These are phyloP conservation scores for Hydnomerulius pinastri DNA, from an alignment of 768 basidiomycete species.

Conservation along the genomic window DNA sequence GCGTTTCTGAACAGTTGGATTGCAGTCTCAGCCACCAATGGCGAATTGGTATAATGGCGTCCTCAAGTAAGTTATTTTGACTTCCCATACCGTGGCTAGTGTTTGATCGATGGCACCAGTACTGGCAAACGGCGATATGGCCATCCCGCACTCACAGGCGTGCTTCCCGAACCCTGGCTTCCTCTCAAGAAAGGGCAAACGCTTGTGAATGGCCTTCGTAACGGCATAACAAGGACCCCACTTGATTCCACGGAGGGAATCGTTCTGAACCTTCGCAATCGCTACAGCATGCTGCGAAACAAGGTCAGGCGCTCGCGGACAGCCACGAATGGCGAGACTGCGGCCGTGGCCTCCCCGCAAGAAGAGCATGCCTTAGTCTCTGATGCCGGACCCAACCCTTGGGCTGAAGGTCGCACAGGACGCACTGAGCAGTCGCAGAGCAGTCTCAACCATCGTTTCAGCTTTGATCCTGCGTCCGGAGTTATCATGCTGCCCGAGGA, in stretches of 20 bases:
- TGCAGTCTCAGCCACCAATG: conserved; percentile 94
- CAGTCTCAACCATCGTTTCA: conserved; percentile 59
- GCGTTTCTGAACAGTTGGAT: conserved; percentile 11
- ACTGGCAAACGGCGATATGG: conserved; percentile 95
- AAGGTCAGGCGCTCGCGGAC: conserved; percentile 19
- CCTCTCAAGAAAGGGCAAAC: conserved; percentile 84
- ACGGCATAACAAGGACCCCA: conserved; percentile 36
- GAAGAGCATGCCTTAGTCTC: conserved; percentile 25
- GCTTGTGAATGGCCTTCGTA: conserved; percentile 54
- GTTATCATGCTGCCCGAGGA: conserved; percentile 87
- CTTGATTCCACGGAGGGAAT: conserved; percentile 62
- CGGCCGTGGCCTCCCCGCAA: background rate
- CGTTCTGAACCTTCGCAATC: conserved; percentile 78
- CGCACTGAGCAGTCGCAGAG: conserved; percentile 23
- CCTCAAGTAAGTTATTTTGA: conserved; percentile 61
- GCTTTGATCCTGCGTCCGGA: conserved; percentile 84
- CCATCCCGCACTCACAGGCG: conserved; percentile 92
- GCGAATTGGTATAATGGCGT: conserved; percentile 93
- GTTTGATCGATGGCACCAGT: conserved; percentile 40
- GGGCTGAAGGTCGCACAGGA: conserved; percentile 47
- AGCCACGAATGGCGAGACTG: conserved; percentile 8
- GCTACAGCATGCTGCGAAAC: conserved; percentile 55
- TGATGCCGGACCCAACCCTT: conserved; percentile 52
- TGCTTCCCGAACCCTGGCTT: conserved; percentile 92
- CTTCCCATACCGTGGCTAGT: background rate